Percentiles rank a stretch among this genome's conserved stretches.
Conservation (phyloP, 768 basidiomycete genomes). For the Leccinum imitatum region DNA sequence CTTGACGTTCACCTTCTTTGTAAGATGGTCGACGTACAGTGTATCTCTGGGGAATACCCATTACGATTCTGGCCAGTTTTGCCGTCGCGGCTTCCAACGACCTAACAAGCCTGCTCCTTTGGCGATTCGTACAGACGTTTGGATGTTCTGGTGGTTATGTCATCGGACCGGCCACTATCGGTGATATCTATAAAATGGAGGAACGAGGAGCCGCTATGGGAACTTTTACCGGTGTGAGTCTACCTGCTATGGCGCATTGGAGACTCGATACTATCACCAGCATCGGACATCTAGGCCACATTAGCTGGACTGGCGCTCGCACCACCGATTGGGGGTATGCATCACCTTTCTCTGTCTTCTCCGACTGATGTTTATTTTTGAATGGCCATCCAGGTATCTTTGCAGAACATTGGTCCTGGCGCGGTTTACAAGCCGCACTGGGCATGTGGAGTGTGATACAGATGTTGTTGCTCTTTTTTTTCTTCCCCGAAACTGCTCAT, state of each 20-base stretch:
- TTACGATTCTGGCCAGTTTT: constrained; percentile 57
- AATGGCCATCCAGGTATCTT: constrained; percentile 37
- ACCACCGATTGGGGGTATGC: constrained; percentile 53
- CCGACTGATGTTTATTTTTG: not conserved
- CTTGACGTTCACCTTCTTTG: not conserved
- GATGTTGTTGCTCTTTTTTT: constrained; percentile 40
- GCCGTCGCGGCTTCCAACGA: constrained; percentile 53
- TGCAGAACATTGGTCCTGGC: constrained; percentile 66
- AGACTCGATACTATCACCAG: not conserved
- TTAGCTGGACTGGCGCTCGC: constrained; percentile 63
- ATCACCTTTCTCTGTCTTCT: not conserved
- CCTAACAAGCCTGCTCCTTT: constrained; percentile 48
- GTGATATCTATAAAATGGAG: constrained; percentile 65
- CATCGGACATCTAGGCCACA: constrained; percentile 31
- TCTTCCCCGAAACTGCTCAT: constrained; percentile 67
- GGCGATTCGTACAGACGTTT: constrained; percentile 64
- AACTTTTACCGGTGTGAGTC: constrained; percentile 50
- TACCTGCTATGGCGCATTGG: not conserved
- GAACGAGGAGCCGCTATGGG: constrained; percentile 63
- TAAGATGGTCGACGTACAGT: constrained; percentile 64
- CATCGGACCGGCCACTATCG: constrained; percentile 60
- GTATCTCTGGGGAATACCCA: constrained; percentile 59
- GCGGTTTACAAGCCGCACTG: constrained; percentile 52
- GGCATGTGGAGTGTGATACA: constrained; percentile 40
- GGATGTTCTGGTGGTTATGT: constrained; percentile 58